A percentile compares a stretch with the other conserved stretches of the same genome.
phyloP scores from a whole-genome alignment of 345 rosid species.

The Lenwebbia sp. region DNA sequence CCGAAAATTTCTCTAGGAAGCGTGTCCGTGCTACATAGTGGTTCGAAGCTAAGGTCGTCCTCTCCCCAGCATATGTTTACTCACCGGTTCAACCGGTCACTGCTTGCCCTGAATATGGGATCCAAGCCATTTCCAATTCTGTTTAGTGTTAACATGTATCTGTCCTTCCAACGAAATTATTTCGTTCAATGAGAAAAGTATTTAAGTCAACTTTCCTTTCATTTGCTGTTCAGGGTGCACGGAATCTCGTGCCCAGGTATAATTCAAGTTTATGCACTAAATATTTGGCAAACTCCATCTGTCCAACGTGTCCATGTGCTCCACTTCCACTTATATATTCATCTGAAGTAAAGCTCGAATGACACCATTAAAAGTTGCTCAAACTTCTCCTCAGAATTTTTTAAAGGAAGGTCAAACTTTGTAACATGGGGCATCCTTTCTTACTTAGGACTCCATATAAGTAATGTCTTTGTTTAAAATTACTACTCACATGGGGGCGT shows the following conservation, averaged over 20 bases:
- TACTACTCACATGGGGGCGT: too few relatives aligned
- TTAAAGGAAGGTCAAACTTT: background rate
- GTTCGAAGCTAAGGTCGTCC: constrained; percentile 25
- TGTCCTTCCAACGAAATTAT: too few relatives aligned
- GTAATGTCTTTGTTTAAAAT: too few relatives aligned
- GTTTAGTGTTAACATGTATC: too few relatives aligned
- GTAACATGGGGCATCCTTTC: background rate
- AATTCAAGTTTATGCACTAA: background rate
- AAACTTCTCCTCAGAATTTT: background rate
- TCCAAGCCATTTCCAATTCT: too few relatives aligned
- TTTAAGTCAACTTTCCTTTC: too few relatives aligned
- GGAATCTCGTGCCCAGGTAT: background rate
- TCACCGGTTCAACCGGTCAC: too few relatives aligned
- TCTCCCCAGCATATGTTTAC: background rate
- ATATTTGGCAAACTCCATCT: background rate
- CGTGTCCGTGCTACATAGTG: too few relatives aligned
- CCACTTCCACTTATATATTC: background rate
- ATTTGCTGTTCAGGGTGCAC: background rate
- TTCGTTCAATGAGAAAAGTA: too few relatives aligned
- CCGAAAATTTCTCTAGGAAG: too few relatives aligned
- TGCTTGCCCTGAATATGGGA: too few relatives aligned
- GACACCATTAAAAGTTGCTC: background rate
- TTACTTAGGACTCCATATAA: too few relatives aligned
- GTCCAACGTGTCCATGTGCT: background rate
- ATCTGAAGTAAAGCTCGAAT: background rate